Conservation (phyloP, 2,329 filamentous ascomycete species). For the Hypomyces rosellus region DNA sequence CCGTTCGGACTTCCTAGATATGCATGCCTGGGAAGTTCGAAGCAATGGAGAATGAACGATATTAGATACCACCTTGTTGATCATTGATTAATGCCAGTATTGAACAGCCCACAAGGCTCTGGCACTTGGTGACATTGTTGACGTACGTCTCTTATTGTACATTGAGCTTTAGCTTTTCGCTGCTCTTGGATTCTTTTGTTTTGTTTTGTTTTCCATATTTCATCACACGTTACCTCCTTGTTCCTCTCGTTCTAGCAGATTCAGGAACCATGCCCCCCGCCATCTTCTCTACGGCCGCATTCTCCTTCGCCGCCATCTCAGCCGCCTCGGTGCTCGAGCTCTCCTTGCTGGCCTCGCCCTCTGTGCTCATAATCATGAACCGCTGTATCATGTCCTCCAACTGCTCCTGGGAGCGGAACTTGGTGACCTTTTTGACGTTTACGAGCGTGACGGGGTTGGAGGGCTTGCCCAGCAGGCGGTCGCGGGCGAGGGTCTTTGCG, state of each 20-base stretch:
- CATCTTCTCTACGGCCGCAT: slow-evolving; percentile 27
- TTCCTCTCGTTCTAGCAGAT: slow-evolving; percentile 16
- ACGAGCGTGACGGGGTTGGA: slow-evolving; percentile 65
- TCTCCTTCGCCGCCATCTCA: slow-evolving; percentile 21
- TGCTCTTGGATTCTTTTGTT: neutral
- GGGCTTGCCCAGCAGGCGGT: slow-evolving; percentile 46
- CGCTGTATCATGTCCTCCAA: slow-evolving; percentile 59
- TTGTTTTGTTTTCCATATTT: neutral
- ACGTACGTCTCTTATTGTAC: slow-evolving; percentile 10
- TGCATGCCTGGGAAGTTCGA: neutral
- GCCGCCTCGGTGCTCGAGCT: slow-evolving; percentile 16
- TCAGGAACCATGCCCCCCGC: slow-evolving; percentile 24
- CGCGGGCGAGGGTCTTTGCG: slow-evolving; percentile 70
- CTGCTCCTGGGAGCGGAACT: slow-evolving; percentile 59
- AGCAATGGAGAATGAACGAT: neutral
- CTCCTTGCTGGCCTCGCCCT: slow-evolving; percentile 8
- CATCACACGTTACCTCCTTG: slow-evolving; percentile 6
- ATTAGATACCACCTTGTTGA: neutral
- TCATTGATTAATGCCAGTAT: neutral
- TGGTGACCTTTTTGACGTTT: slow-evolving; percentile 84
- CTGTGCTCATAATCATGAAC: slow-evolving; percentile 26
- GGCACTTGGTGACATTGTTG: slow-evolving; percentile 6
- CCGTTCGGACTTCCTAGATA: neutral
- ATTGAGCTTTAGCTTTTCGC: neutral
- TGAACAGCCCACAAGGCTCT: neutral